These are phyloP conservation scores for Ambrosia trifida DNA, from an alignment of 129 eudicot genomes.

Conservation along the genomic window DNA sequence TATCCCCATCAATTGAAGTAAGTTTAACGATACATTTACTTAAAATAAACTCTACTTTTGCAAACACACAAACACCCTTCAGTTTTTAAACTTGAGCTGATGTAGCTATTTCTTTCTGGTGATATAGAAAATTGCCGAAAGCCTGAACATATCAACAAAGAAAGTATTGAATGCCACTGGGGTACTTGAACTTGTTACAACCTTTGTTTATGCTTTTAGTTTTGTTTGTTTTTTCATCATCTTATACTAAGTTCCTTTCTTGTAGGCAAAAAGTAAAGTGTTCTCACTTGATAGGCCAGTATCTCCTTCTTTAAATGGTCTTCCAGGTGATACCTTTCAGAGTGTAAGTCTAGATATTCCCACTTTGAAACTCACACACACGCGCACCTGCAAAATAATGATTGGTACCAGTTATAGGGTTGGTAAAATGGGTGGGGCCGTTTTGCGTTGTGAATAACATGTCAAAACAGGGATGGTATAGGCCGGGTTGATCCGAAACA, in stretches of 20 bases:
- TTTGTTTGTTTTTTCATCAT: conserved; percentile 24
- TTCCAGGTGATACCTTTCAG: conserved; percentile 82
- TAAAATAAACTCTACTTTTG: background rate
- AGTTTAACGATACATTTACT: conserved; percentile 22
- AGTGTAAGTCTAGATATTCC: conserved; percentile 61
- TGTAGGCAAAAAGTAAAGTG: conserved; percentile 81
- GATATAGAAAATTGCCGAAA: conserved; percentile 76
- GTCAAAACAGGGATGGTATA: background rate
- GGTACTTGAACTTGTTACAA: conserved; percentile 44
- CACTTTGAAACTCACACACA: background rate
- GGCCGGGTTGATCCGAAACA: background rate
- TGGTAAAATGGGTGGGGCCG: background rate
- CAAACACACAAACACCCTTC: no score
- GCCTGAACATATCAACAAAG: conserved; percentile 80
- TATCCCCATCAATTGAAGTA: conserved; percentile 82
- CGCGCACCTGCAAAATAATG: background rate
- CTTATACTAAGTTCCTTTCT: background rate
- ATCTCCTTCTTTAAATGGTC: conserved; percentile 75
- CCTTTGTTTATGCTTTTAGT: conserved; percentile 5
- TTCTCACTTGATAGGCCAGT: conserved; percentile 86
- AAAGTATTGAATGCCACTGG: conserved; percentile 92
- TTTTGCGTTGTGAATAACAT: background rate
- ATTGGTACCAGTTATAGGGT: background rate
- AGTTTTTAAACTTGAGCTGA: conserved; percentile 11
- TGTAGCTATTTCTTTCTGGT: conserved; percentile 12